phyloP scores from a whole-genome alignment of 352 stramenopile species.

The Phytophthora foliorum region DNA sequence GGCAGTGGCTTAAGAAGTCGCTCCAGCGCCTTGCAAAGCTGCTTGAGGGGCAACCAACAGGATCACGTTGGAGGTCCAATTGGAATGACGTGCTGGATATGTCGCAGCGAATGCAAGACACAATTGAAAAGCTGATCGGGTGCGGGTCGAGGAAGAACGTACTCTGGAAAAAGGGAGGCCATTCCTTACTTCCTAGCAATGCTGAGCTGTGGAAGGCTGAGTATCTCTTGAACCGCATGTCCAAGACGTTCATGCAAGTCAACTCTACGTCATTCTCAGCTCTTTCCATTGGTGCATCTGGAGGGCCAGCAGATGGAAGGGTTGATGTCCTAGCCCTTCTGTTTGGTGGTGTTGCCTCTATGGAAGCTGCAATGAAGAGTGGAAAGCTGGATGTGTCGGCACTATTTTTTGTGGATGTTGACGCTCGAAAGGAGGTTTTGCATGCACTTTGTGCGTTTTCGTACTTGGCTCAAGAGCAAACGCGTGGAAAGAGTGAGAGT shows the following conservation, averaged over 20 bases:
- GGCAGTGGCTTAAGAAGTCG: constrained; percentile 82
- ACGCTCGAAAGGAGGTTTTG: constrained; percentile 74
- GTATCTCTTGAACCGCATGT: constrained; percentile 72
- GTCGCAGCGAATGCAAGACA: constrained; percentile 73
- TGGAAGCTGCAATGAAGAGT: constrained; percentile 86
- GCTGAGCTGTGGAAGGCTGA: constrained; percentile 75
- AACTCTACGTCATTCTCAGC: constrained; percentile 44
- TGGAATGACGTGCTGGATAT: constrained; percentile 76
- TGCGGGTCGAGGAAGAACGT: constrained; percentile 77
- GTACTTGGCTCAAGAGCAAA: constrained; percentile 73
- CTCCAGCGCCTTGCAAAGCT: constrained; percentile 45
- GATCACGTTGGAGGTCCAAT: constrained; percentile 26
- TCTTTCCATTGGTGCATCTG: constrained; percentile 23
- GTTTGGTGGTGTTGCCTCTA: constrained; percentile 75
- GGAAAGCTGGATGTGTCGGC: constrained; percentile 78
- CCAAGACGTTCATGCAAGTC: constrained; percentile 67
- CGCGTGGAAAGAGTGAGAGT: constrained; percentile 29
- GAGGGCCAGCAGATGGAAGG: constrained; percentile 37
- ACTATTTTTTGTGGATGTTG: constrained; percentile 78
- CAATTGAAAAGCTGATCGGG: constrained; percentile 78
- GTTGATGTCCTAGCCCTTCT: constrained; percentile 82
- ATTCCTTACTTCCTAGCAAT: constrained; percentile 78
- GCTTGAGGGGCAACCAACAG: constrained; percentile 20
- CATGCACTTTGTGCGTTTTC: constrained; percentile 87
- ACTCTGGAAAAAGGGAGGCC: constrained; percentile 95